phyloP scores from a whole-genome alignment of 2,329 filamentous ascomycete species.

The Lizonia empirigonia region DNA sequence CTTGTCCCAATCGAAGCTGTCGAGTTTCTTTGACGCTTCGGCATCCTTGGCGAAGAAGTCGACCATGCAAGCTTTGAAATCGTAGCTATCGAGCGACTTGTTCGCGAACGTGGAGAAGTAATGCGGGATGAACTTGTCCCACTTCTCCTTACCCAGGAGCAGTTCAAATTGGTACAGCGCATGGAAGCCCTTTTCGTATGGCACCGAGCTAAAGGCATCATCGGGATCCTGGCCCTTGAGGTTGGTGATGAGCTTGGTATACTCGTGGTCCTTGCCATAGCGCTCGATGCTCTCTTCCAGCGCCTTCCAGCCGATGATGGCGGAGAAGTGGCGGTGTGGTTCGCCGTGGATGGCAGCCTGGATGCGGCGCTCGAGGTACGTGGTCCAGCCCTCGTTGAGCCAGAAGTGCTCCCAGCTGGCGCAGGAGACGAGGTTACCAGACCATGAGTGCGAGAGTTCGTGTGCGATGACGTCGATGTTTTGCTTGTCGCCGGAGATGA shows the following conservation, averaged over 20 bases:
- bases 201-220: constrained; percentile 89
- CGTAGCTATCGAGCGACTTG: constrained; percentile 89
- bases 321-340: constrained; percentile 86
- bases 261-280: constrained; percentile 84
- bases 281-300: constrained; percentile 79
- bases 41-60: constrained; percentile 79
- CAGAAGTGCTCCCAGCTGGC: constrained; percentile 81
- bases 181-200: constrained; percentile 96
- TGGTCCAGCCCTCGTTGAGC: constrained; percentile 85
- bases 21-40: constrained; percentile 66
- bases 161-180: constrained; percentile 92
- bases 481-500: constrained; percentile 81
- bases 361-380: constrained; percentile 89
- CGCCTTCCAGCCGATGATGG: constrained; percentile 94
- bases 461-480: constrained; percentile 98
- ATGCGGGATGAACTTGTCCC: constrained; percentile 93
- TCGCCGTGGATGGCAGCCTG: constrained; percentile 79
- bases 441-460: constrained; percentile 79
- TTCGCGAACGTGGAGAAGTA: constrained; percentile 87
- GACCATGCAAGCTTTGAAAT: constrained; percentile 88
- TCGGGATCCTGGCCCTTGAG: constrained; percentile 92
- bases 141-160: constrained; percentile 81
- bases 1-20: constrained; percentile 83
- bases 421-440: constrained; percentile 81
- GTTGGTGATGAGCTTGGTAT: constrained; percentile 87